Evolutionary conservation across 192 early-diverging fungal genomes (phyloP).

Genomic region (Coemansia sp.): DNA sequence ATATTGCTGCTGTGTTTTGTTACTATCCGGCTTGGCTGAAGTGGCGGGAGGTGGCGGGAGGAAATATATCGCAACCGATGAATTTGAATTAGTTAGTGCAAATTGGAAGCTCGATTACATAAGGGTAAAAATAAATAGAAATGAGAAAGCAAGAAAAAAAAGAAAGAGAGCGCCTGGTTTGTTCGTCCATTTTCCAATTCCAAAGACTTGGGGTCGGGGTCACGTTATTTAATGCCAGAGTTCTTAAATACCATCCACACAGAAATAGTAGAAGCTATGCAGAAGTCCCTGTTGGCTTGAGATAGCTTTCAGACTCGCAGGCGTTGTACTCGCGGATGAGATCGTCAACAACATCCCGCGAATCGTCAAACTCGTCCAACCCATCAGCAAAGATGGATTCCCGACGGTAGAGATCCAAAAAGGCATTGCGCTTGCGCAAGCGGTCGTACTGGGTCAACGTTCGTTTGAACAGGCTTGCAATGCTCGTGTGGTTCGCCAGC

Average conservation of each 20-base stretch:
- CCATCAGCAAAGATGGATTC: slow-evolving; percentile 78
- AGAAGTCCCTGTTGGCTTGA: slow-evolving; percentile 17
- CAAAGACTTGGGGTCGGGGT: background rate
- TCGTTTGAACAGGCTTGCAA: slow-evolving; percentile 88
- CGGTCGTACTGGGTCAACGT: slow-evolving; percentile 93
- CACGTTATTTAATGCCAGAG: background rate
- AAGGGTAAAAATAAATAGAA: background rate
- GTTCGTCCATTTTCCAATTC: no score
- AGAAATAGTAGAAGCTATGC: background rate
- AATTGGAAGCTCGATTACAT: background rate
- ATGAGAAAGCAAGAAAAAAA: background rate
- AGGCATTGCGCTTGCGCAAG: slow-evolving; percentile 93
- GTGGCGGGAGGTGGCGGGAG: no score
- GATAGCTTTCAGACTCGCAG: slow-evolving; percentile 89
- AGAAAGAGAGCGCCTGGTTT: background rate
- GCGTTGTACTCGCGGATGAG: slow-evolving; percentile 94
- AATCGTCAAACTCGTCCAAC: slow-evolving; percentile 92
- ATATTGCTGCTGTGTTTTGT: background rate
- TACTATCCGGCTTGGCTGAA: no score
- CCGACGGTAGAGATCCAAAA: slow-evolving; percentile 91
- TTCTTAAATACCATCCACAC: background rate
- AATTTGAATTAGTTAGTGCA: background rate
- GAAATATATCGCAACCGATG: no score
- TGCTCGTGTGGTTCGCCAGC: slow-evolving; percentile 98
- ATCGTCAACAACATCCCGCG: slow-evolving; percentile 86